Percentiles rank a stretch among this genome's conserved stretches.
phyloP scores from a whole-genome alignment of 352 stramenopile genomes.

The Pythium phragmitis region DNA sequence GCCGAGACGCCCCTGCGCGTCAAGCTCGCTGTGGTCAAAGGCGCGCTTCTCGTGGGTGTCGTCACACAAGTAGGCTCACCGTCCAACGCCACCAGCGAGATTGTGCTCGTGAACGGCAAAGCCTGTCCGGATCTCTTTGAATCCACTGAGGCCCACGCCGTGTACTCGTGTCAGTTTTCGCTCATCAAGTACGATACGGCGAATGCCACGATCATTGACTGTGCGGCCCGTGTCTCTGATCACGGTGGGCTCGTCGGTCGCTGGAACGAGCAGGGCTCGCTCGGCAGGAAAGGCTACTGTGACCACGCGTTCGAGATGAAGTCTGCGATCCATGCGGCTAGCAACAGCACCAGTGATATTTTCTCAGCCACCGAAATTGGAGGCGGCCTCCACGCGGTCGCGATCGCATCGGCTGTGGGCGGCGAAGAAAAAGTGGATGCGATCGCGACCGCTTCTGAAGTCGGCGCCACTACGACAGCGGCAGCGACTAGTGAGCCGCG shows the following conservation, averaged over 20 bases:
- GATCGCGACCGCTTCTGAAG: no score
- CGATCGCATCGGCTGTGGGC: not conserved
- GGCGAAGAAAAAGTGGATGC: no score
- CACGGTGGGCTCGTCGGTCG: constrained; percentile 1
- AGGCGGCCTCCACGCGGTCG: no score
- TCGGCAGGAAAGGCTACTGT: constrained; percentile 4
- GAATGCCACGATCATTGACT: constrained; percentile 26
- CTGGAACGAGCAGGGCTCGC: constrained; percentile 7
- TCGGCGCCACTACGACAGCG: not conserved
- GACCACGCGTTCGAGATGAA: constrained; percentile 13
- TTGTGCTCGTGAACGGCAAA: constrained; percentile 1
- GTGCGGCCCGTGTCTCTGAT: constrained; percentile 11
- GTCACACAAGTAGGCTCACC: not conserved
- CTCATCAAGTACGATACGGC: constrained; percentile 9
- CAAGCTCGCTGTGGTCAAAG: constrained; percentile 8
- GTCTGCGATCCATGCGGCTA: not conserved
- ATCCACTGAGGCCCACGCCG: not conserved
- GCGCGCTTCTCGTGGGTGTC: not conserved
- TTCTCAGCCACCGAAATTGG: no score
- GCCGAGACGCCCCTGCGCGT: not conserved
- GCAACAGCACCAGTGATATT: no score
- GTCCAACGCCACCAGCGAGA: not conserved
- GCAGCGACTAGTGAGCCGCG: not conserved
- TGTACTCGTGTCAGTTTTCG: constrained; percentile 17
- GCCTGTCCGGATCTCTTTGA: constrained; percentile 10